Percentiles rank a stretch among this genome's conserved stretches.
Conservation (phyloP, 495 filamentous ascomycete species). For the Penicillium argentinense region DNA sequence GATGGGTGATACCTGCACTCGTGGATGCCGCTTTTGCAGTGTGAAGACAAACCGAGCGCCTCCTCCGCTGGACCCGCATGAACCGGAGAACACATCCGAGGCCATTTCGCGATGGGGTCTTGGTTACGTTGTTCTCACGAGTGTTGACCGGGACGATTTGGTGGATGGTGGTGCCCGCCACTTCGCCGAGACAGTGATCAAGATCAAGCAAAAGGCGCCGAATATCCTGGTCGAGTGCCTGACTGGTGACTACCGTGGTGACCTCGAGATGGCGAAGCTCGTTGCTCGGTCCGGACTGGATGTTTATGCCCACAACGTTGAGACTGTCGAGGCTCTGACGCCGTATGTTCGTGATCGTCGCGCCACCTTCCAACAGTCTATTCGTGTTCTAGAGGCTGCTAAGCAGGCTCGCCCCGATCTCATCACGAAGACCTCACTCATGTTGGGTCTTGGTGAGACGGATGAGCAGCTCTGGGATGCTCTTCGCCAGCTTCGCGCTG, state of each 20-base stretch:
- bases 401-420: slow-evolving; percentile 73
- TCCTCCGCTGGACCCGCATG: slow-evolving; percentile 85
- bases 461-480: slow-evolving; percentile 85
- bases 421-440: slow-evolving; percentile 96
- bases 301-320: slow-evolving; percentile 96
- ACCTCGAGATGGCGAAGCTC: slow-evolving; percentile 76
- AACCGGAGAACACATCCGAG: slow-evolving; percentile 95
- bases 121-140: slow-evolving; percentile 93
- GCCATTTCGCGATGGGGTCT: slow-evolving; percentile 90
- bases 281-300: slow-evolving; percentile 88
- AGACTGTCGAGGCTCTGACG: slow-evolving; percentile 90
- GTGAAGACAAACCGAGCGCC: slow-evolving; percentile 86
- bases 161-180: slow-evolving; percentile 84
- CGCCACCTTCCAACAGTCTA: slow-evolving; percentile 83
- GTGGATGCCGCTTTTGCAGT: slow-evolving; percentile 94
- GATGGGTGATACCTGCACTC: slow-evolving; percentile 98
- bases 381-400: slow-evolving; percentile 76
- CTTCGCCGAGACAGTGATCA: slow-evolving; percentile 91
- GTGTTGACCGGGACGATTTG: slow-evolving; percentile 90
- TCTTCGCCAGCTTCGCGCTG: slow-evolving; percentile 73
- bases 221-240: slow-evolving; percentile 90
- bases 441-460: slow-evolving; percentile 92
- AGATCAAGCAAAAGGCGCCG: slow-evolving; percentile 88
- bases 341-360: slow-evolving; percentile 87
- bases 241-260: slow-evolving; percentile 85